Evolutionary conservation across 139 green algal species (phyloP), one percentile per base, ranked within the genome.

Genomic region (Chlamydomonas eustigma): DNA sequence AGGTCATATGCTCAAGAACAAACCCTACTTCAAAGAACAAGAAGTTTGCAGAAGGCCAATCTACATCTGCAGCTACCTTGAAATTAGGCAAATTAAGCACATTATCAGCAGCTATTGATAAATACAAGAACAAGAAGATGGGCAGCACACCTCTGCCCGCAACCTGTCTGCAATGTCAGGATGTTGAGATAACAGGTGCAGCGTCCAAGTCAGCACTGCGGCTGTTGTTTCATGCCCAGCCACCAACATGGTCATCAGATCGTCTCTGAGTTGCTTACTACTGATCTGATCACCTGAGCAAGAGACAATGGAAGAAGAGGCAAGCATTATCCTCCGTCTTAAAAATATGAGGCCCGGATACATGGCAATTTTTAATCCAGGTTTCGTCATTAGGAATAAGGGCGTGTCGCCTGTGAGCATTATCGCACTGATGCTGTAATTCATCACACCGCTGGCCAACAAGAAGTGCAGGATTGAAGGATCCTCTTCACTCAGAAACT

Each of bases 171-270:
- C 34, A 24, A 85, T 68, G 33, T 97, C 83, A 2, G 92, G 92
- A 64, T 91, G 78, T 76, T 91, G 80, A 28, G 86, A 76, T 72
- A 98, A 86, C 39, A 90, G 86, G 88, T 97, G 86, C 50, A 96
- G 78, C 31, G 93, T 96, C 94, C 94, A 98, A 0, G 94, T 98
- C 39, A 98, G 91, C 85, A 98, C 94, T 1, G 93, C 94, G 4
- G 94, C 95, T 5, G 92, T 97, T 24, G 95, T 98, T 81, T 98
- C 95, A 78, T 98, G 95, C 1, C 95, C 95, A 4, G 95, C 95
- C 39, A 98, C 97, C 50, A 98, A 92, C 88, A 98, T 80, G 0
- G 95, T 98, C 95, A 98, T 98, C 31, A 98, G 85, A 85, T 98
- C 95, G 76, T 98, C 95, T 0, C 95, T 84, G 76, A 98, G 88